Evolutionary conservation across 768 basidiomycete genomes (phyloP), one percentile per base, ranked within the genome.

Genomic region (Lentinus tigrinus): DNA sequence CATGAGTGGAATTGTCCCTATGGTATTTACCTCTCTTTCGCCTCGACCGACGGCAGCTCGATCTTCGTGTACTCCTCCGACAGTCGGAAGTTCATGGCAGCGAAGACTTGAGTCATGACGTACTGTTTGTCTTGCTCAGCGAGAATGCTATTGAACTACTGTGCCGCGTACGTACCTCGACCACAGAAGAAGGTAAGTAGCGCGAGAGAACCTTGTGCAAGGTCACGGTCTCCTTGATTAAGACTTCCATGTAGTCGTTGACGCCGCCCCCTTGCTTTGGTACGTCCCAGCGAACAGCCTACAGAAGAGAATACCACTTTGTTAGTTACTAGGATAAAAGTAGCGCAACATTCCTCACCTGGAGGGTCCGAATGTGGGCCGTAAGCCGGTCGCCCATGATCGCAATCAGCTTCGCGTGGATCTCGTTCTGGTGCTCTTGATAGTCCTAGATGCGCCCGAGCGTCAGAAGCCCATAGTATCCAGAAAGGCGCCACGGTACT

Each of bases 361-460:
- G 87, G 52, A 98, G 79, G 24, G 89, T 79, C 65, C 84, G 87
- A 69, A 93, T 88, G 70, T 98, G 96, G 1, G 89, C 86, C 64
- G 78, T 84, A 44, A 98, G 77, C 56, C 96, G 83, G 74, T 98
- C 96, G 38, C 94, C 89, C 97, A 99, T 99, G 74, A 98, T 99
- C 42, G 93, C 91, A 58, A 99, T 89, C 54, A 99, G 80, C 76
- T 99, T 99, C 51, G 93, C 84, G 72, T 98, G 96, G 53, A 99
- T 98, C 78, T 98, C 97, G 69, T 96, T 92, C 73, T 99, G 97
- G 73, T 99, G 97, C 72, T 98, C 97, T 80, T 98, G 96, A 69
- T 91, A 98, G 73, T 98, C 97, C 89, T 95, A 24, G 8, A 8
- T 23, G 23, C 24, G 7, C 17, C 19, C 14, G 17, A 6, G 6